These are phyloP conservation scores for Dacryopinax primogenitus DNA, from an alignment of 768 basidiomycete genomes.

Conservation along the genomic window DNA sequence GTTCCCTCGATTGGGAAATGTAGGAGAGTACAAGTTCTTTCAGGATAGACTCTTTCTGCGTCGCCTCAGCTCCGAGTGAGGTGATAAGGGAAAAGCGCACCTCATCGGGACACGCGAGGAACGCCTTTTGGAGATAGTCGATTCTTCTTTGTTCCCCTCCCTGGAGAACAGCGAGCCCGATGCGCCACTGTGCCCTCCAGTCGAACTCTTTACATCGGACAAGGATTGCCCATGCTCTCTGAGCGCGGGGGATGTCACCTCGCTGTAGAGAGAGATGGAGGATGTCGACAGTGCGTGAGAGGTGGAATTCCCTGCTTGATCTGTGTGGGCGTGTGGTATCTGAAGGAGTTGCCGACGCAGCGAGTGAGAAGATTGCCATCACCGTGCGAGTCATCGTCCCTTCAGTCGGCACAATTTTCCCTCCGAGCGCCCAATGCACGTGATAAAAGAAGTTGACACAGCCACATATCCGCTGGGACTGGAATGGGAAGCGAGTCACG, in stretches of 20 bases:
- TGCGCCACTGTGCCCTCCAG: slow-evolving; percentile 62
- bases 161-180: slow-evolving; percentile 31
- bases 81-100: neutral
- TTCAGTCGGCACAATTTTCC: too few relatives aligned
- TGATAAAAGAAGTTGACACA: too few relatives aligned
- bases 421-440: too few relatives aligned
- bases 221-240: slow-evolving; percentile 60
- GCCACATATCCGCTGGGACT: too few relatives aligned
- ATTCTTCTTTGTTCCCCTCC: neutral
- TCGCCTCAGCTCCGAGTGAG: neutral
- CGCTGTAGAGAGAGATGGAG: slow-evolving; percentile 58
- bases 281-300: slow-evolving; percentile 29
- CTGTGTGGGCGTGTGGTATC: neutral
- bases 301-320: neutral
- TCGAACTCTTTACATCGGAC: slow-evolving; percentile 63
- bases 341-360: neutral
- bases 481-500: too few relatives aligned
- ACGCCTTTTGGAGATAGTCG: neutral
- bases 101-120: neutral
- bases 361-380: neutral
- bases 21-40: slow-evolving; percentile 61
- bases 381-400: too few relatives aligned
- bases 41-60: slow-evolving; percentile 59
- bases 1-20: slow-evolving; percentile 43
- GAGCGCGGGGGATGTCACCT: slow-evolving; percentile 49